Conservation (phyloP, 73 alveolate species). For the Tetrahymena thermophila region DNA sequence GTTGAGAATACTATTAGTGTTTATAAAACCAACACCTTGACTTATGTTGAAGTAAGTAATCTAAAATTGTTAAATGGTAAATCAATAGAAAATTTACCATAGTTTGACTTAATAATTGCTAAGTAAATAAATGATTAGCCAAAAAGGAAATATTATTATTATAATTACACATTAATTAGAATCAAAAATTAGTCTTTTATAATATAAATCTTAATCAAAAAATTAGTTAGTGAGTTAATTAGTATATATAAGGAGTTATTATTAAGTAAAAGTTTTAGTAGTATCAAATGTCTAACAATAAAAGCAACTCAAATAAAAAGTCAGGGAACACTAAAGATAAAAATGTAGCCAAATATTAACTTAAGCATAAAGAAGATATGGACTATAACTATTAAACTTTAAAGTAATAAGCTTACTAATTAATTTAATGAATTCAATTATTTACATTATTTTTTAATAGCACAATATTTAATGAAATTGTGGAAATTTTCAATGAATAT, state of each 20-base stretch:
- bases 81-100: too few relatives aligned
- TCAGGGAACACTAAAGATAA: neutral
- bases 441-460: neutral
- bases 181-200: neutral
- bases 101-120: too few relatives aligned
- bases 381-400: neutral
- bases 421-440: neutral
- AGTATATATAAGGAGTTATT: neutral
- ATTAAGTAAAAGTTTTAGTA: neutral
- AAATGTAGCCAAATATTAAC: neutral
- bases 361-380: neutral
- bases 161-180: neutral
- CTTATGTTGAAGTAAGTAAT: too few relatives aligned
- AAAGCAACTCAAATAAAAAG: neutral
- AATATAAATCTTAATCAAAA: neutral
- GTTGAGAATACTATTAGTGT: too few relatives aligned
- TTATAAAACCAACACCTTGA: too few relatives aligned
- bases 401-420: neutral
- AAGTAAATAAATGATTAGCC: too few relatives aligned
- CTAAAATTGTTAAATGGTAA: too few relatives aligned
- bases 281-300: neutral
- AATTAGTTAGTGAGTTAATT: neutral
- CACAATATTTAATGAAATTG: neutral
- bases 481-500: neutral
- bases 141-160: too few relatives aligned